phyloP scores from a whole-genome alignment of 306 rosid species.

The Medicago lupulina region DNA sequence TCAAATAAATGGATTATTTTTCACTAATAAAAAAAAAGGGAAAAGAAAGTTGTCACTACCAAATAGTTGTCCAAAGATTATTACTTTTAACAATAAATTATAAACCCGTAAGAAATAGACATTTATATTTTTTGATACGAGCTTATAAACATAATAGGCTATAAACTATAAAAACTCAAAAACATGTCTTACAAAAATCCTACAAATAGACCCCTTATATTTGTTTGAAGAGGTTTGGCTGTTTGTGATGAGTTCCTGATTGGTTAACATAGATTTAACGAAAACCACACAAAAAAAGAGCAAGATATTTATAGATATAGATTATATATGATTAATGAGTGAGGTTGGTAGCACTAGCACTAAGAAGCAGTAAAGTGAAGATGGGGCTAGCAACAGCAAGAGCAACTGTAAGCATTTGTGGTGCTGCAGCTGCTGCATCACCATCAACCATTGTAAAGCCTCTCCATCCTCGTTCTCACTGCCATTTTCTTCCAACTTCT shows the following conservation, averaged over 20 bases:
- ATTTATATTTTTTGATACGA: no score
- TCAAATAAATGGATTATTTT: no score
- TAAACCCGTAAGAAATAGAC: no score
- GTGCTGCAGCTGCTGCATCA: neutral
- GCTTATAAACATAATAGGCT: no score
- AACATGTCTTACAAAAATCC: no score
- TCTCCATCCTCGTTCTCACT: neutral
- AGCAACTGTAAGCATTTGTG: conserved; percentile 7
- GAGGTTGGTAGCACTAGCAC: neutral
- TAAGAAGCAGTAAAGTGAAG: neutral
- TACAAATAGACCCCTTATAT: no score
- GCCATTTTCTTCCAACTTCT: conserved; percentile 35
- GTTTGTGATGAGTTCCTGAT: neutral
- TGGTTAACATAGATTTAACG: neutral
- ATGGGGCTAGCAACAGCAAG: conserved; percentile 40
- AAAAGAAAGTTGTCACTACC: no score
- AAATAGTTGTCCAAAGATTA: no score
- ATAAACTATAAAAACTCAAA: no score
- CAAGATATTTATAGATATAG: neutral
- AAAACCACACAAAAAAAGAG: neutral
- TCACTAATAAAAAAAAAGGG: no score
- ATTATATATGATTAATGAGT: neutral
- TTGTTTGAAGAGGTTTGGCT: neutral
- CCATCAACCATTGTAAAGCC: conserved; percentile 28
- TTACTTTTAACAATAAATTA: no score